phyloP scores from a whole-genome alignment of 1,284 basidiomycete genomes.

The Rhodotorula sp. region DNA sequence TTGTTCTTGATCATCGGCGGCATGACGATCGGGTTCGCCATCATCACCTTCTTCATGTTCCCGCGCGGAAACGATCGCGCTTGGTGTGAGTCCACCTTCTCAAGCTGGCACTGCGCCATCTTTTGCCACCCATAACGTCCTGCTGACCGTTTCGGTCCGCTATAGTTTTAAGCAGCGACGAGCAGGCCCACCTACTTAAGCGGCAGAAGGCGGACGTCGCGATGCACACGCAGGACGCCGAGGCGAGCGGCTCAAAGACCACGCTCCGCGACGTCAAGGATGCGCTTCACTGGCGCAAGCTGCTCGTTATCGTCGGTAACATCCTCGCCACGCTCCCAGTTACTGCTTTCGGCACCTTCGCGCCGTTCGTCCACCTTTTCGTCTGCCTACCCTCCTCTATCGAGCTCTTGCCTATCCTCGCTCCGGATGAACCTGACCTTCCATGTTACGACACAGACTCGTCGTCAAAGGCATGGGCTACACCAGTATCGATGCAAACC shows the following conservation, averaged over 20 bases:
- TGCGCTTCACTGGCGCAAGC: constrained; percentile 34
- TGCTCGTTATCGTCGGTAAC: constrained; percentile 29
- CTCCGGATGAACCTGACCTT: too few relatives aligned
- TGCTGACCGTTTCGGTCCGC: background rate
- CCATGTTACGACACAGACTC: background rate
- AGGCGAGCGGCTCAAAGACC: constrained; percentile 1
- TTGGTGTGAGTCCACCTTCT: constrained; percentile 13
- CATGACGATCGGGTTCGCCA: constrained; percentile 23
- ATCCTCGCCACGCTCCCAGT: constrained; percentile 17
- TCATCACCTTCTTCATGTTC: constrained; percentile 23
- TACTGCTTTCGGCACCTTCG: constrained; percentile 27
- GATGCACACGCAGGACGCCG: background rate
- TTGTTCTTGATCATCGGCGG: constrained; percentile 37
- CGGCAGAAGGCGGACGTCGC: constrained; percentile 29
- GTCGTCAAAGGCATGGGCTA: constrained; percentile 31
- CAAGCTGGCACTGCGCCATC: background rate
- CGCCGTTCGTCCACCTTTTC: constrained; percentile 7
- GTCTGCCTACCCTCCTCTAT: too few relatives aligned
- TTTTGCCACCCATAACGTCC: background rate
- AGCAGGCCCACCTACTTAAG: constrained; percentile 14
- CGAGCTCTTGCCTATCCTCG: too few relatives aligned
- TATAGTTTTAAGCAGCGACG: constrained; percentile 19
- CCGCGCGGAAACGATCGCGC: constrained; percentile 13
- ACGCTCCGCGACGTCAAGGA: constrained; percentile 29
- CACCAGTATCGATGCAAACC: constrained; percentile 14